Evolutionary conservation across 163 green algal genomes (phyloP), one percentile per base, ranked within the genome.

Genomic region (Picocystis sp.): DNA sequence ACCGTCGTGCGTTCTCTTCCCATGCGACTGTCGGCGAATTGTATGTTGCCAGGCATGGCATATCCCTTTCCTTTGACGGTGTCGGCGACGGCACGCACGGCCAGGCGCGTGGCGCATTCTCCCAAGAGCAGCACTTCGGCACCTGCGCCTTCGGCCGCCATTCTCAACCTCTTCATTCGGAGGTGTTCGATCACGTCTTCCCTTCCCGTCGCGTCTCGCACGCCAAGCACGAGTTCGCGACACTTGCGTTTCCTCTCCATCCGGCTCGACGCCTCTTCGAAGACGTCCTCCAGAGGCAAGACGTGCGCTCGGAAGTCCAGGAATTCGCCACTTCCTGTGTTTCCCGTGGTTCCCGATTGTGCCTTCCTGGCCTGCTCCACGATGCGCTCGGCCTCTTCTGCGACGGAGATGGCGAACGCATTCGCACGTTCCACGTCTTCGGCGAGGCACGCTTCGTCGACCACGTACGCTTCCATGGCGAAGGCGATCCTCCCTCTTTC

Each of bases 151-250:
- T 15, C 23, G 0, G 72, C 71, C 3, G 55, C 38, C 11, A 41
- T 45, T 11, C 58, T 56, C 56, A 88, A 66, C 60, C 80, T 51
- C 11, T 33, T 45, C 17, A 53, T 13, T 17, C 69, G 67, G 50
- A 86, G 64, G 54, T 68, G 38, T 2, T 13, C 22, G 9, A 74
- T 24, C 13, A 86, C 17, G 53, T 86, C 78, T 47, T 77, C 65
- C 0, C 63, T 42, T 2, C 65, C 78, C 11, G 78, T 83, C 43
- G 58, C 17, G 47, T 86, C 78, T 0, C 15, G 14, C n/a, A 81
- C 67, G 3, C 52, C 33, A 24, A 63, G 43, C 22, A 61, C 42
- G 17, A 69, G 52, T 29, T 22, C 17, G 22, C 8, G 22, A 38
- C 29, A 38, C 8, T 8, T 5, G 5, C 29, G 29, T 38, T 8